Evolutionary conservation across 1,284 basidiomycete genomes (phyloP).

Genomic region (Cryptococcus sp.): DNA sequence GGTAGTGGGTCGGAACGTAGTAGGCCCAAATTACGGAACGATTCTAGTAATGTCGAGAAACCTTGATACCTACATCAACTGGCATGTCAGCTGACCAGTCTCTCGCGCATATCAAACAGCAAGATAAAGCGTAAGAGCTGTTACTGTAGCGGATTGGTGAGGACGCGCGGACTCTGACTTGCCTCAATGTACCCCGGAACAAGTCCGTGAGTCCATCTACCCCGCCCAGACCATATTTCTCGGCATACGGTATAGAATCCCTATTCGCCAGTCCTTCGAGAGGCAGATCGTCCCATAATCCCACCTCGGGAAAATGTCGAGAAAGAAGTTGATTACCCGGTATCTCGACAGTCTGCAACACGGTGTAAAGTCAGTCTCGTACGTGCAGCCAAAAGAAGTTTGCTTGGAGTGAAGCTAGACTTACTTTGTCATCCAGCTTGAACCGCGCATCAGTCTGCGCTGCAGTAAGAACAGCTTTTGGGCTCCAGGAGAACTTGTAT

Average conservation of each 20-base stretch:
- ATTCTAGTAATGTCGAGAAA: slow-evolving; percentile 73
- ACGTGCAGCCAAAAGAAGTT: no score
- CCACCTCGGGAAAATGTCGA: slow-evolving; percentile 65
- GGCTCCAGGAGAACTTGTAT: slow-evolving; percentile 97
- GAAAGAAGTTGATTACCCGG: slow-evolving; percentile 62
- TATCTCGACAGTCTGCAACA: slow-evolving; percentile 59
- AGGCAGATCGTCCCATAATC: slow-evolving; percentile 67
- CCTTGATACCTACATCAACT: slow-evolving; percentile 71
- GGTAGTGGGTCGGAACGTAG: slow-evolving; percentile 58
- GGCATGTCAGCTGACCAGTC: slow-evolving; percentile 4
- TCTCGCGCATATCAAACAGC: no score
- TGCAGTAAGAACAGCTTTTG: slow-evolving; percentile 81
- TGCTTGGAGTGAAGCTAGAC: slow-evolving; percentile 22
- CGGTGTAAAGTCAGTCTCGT: neutral
- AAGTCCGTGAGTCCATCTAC: slow-evolving; percentile 64
- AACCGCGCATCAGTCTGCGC: slow-evolving; percentile 77
- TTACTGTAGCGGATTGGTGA: neutral
- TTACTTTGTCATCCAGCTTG: slow-evolving; percentile 63
- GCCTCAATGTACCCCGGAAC: slow-evolving; percentile 84
- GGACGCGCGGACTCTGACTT: slow-evolving; percentile 15
- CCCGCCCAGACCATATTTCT: slow-evolving; percentile 67
- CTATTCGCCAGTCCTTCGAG: slow-evolving; percentile 90
- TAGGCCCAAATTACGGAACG: slow-evolving; percentile 74
- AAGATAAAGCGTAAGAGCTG: neutral
- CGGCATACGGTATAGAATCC: slow-evolving; percentile 75